Percentiles rank a stretch among this genome's conserved stretches.
phyloP scores from a whole-genome alignment of 257 asterid genomes.

The Anisodus tanguticus region DNA sequence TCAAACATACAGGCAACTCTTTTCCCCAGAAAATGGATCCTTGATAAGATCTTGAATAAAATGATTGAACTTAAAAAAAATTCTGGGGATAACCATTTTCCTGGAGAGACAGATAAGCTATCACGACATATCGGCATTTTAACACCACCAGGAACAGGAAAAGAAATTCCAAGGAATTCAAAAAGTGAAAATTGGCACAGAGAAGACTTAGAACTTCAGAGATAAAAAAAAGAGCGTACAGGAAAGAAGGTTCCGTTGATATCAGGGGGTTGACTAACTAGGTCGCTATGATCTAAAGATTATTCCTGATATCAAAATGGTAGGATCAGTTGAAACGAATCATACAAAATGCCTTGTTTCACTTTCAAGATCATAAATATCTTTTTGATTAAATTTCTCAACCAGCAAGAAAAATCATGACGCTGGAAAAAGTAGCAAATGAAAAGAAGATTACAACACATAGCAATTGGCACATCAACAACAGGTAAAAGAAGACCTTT shows the following conservation, averaged over 20 bases:
- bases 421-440: neutral
- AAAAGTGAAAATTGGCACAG: too few species aligned
- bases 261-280: neutral
- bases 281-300: neutral
- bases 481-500: neutral
- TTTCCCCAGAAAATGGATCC: neutral
- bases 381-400: conserved; percentile 4
- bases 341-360: neutral
- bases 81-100: neutral
- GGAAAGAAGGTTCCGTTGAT: neutral
- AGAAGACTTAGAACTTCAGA: too few species aligned
- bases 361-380: neutral
- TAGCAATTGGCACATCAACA: conserved; percentile 17
- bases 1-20: neutral
- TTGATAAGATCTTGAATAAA: neutral
- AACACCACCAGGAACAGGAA: neutral
- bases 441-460: neutral
- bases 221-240: neutral
- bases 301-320: conserved; percentile 1
- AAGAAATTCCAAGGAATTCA: neutral
- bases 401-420: neutral
- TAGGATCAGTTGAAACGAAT: neutral
- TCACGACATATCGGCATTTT: neutral
- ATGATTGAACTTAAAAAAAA: neutral
- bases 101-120: conserved; percentile 2